These are phyloP conservation scores for Crassisporium funariophilum DNA, from an alignment of 768 basidiomycete genomes.

Conservation along the genomic window DNA sequence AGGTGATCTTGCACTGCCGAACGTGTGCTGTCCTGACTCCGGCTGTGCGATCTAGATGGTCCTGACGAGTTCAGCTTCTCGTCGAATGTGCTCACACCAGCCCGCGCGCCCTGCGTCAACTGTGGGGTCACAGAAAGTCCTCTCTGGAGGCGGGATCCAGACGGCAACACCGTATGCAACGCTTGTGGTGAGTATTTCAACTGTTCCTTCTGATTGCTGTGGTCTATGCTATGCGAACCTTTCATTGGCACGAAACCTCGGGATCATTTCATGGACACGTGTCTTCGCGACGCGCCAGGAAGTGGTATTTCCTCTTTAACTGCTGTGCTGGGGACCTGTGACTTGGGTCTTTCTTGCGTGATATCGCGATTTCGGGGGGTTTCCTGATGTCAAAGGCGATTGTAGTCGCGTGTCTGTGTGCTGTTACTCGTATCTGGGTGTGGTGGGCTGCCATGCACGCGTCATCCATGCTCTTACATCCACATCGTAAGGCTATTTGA, in stretches of 20 bases:
- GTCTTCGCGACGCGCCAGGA: constrained; percentile 20
- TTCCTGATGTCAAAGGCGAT: constrained; percentile 1
- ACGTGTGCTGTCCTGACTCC: background rate
- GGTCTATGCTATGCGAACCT: constrained; percentile 21
- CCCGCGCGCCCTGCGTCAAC: constrained; percentile 62
- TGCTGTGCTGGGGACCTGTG: constrained; percentile 5
- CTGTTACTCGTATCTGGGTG: background rate
- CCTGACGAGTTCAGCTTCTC: constrained; percentile 29
- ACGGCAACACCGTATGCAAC: constrained; percentile 87
- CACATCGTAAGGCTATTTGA: constrained; percentile 8
- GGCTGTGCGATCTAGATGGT: constrained; percentile 16
- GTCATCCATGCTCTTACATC: constrained; percentile 10
- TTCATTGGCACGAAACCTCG: constrained; percentile 12
- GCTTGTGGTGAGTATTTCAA: constrained; percentile 75
- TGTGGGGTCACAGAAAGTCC: constrained; percentile 81
- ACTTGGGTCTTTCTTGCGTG: constrained; percentile 4
- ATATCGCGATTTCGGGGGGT: constrained; percentile 12
- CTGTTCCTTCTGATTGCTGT: constrained; percentile 25
- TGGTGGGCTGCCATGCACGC: constrained; percentile 13
- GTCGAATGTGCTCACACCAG: constrained; percentile 30
- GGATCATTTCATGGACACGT: constrained; percentile 17
- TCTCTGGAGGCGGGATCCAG: constrained; percentile 80
- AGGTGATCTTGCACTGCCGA: constrained; percentile 1
- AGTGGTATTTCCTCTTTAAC: background rate
- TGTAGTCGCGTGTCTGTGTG: constrained; percentile 6